Conservation (phyloP, 2,329 filamentous ascomycete genomes). For the Neurospora crassa region DNA sequence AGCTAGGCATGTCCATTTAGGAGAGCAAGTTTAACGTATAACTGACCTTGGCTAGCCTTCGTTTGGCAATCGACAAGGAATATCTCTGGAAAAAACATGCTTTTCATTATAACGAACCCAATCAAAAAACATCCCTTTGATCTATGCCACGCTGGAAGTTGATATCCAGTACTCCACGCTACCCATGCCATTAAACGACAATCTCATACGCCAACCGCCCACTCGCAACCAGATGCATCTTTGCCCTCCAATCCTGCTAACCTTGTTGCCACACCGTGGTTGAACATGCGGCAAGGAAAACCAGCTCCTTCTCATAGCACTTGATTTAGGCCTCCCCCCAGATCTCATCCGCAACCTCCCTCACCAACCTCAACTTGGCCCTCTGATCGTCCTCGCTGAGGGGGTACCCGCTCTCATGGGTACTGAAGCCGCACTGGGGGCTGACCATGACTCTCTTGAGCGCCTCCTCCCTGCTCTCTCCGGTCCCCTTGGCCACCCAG, state of each 20-base stretch:
- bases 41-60: neutral
- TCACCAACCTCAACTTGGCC: slow-evolving; percentile 61
- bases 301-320: neutral
- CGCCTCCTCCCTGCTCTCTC: slow-evolving; percentile 55
- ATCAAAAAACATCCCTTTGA: neutral
- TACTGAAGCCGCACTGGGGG: slow-evolving; percentile 67
- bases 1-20: too few species aligned
- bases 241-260: neutral
- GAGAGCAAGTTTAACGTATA: neutral
- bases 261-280: neutral
- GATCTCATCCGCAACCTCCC: slow-evolving; percentile 62
- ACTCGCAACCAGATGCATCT: neutral
- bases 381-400: slow-evolving; percentile 61
- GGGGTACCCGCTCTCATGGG: slow-evolving; percentile 63
- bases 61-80: neutral
- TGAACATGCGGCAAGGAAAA: slow-evolving; percentile 10
- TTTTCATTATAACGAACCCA: neutral
- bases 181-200: slow-evolving; percentile 1
- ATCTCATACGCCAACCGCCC: neutral
- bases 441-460: slow-evolving; percentile 58
- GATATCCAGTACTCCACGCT: slow-evolving; percentile 10
- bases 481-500: slow-evolving; percentile 58
- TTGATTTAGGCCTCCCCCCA: slow-evolving; percentile 44
- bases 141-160: slow-evolving; percentile 10
- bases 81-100: neutral